These are phyloP conservation scores for Penicillium sp. DNA, from an alignment of 2,329 filamentous ascomycete genomes.

Conservation along the genomic window DNA sequence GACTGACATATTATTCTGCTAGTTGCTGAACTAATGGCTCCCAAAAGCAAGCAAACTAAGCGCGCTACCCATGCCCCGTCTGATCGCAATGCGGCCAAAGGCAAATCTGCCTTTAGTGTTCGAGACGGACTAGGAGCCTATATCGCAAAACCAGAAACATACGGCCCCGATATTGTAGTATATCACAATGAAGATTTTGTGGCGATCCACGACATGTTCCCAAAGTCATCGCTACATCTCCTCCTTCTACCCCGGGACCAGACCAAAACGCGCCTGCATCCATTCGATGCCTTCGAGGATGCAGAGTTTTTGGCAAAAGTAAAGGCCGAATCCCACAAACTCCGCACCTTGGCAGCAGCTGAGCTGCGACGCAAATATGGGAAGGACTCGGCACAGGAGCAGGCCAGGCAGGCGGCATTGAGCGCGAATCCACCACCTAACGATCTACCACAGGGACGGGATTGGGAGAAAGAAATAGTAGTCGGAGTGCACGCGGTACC, in stretches of 20 bases:
- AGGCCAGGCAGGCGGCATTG: conserved; percentile 63
- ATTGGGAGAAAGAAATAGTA: conserved; percentile 74
- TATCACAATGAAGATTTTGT: conserved; percentile 69
- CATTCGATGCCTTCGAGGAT: conserved; percentile 75
- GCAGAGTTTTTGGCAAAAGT: conserved; percentile 65
- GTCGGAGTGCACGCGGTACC: conserved; percentile 83
- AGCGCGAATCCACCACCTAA: conserved; percentile 51
- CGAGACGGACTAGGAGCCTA: conserved; percentile 67
- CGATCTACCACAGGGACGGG: conserved; percentile 67
- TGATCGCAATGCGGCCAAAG: conserved; percentile 16
- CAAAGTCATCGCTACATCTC: conserved; percentile 80
- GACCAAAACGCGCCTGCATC: conserved; percentile 63
- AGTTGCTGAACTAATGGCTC: conserved; percentile 58
- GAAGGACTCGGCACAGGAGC: conserved; percentile 61
- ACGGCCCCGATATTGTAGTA: conserved; percentile 60
- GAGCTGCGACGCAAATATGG: conserved; percentile 73
- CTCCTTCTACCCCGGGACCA: conserved; percentile 79
- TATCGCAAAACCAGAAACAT: conserved; percentile 61
- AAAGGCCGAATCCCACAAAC: conserved; percentile 58
- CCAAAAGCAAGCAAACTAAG: conserved; percentile 46
- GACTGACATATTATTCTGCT: background rate
- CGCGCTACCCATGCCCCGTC: conserved; percentile 18
- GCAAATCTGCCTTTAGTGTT: conserved; percentile 39
- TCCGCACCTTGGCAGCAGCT: conserved; percentile 65
- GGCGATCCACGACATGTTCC: conserved; percentile 77